Conservation (phyloP, 495 filamentous ascomycete species). For the Aspergillus indologenus region DNA sequence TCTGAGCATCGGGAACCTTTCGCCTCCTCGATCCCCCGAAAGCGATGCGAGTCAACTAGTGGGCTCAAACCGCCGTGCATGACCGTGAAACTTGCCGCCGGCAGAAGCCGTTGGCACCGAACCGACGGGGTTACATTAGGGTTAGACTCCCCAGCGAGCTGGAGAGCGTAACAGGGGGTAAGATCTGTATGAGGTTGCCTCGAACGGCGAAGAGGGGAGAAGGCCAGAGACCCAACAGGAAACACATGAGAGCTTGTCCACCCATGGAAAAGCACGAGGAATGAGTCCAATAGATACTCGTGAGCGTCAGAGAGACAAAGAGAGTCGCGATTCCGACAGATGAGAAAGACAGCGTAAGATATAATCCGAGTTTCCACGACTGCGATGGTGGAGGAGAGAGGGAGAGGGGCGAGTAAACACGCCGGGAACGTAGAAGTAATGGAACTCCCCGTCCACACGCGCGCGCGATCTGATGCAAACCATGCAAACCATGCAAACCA, state of each 20-base stretch:
- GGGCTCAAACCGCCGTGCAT: slow-evolving; percentile 34
- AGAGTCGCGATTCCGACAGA: neutral
- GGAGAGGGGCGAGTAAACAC: neutral
- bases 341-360: neutral
- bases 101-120: slow-evolving; percentile 22
- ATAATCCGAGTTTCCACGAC: neutral
- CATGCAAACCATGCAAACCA: neutral
- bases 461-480: neutral
- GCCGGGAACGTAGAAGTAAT: neutral
- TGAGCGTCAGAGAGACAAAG: neutral
- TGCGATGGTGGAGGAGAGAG: neutral
- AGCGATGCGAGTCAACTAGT: slow-evolving; percentile 29
- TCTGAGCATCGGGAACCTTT: slow-evolving; percentile 45
- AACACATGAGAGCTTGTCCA: neutral
- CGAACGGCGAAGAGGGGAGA: slow-evolving; percentile 25
- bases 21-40: slow-evolving; percentile 25
- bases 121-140: slow-evolving; percentile 39
- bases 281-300: neutral
- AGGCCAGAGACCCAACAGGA: neutral
- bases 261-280: neutral
- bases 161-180: slow-evolving; percentile 30
- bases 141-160: slow-evolving; percentile 36
- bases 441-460: neutral
- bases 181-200: slow-evolving; percentile 32
- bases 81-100: slow-evolving; percentile 34